Percentiles rank a stretch among this genome's conserved stretches.
Conservation (phyloP, 2,329 filamentous ascomycete genomes). For the Beauveria caledonica region DNA sequence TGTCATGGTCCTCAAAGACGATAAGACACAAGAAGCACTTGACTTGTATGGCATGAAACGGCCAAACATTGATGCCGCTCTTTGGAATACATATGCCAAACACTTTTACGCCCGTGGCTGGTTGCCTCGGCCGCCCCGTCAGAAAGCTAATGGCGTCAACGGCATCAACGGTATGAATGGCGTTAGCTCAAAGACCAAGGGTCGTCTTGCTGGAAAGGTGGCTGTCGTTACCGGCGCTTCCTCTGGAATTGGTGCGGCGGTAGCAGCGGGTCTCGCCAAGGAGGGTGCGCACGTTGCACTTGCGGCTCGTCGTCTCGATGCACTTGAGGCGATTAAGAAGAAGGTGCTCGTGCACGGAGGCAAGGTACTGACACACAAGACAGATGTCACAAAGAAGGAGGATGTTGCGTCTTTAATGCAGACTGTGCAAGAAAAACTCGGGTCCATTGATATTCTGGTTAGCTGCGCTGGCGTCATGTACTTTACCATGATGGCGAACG, state of each 20-base stretch:
- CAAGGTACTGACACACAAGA: conserved; percentile 60
- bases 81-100: conserved; percentile 71
- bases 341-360: conserved; percentile 47
- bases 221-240: conserved; percentile 74
- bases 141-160: conserved; percentile 26
- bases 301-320: conserved; percentile 61
- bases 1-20: conserved; percentile 67
- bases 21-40: conserved; percentile 54
- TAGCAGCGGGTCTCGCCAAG: conserved; percentile 57
- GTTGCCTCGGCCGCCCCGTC: conserved; percentile 55
- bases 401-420: conserved; percentile 60
- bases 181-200: conserved; percentile 24
- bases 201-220: conserved; percentile 59
- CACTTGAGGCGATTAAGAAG: conserved; percentile 58
- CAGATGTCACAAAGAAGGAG: conserved; percentile 60
- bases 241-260: conserved; percentile 70
- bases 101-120: conserved; percentile 76
- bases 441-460: conserved; percentile 70
- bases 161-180: conserved; percentile 12
- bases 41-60: conserved; percentile 46
- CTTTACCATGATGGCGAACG: conserved; percentile 79
- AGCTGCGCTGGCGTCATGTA: conserved; percentile 82
- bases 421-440: conserved; percentile 52
- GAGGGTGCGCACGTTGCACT: conserved; percentile 67
- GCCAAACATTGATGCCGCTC: conserved; percentile 57